Percentiles rank a stretch among this genome's conserved stretches.
Evolutionary conservation across 192 early-diverging fungal species (phyloP).

Genomic region (Allomyces arbusculus): DNA sequence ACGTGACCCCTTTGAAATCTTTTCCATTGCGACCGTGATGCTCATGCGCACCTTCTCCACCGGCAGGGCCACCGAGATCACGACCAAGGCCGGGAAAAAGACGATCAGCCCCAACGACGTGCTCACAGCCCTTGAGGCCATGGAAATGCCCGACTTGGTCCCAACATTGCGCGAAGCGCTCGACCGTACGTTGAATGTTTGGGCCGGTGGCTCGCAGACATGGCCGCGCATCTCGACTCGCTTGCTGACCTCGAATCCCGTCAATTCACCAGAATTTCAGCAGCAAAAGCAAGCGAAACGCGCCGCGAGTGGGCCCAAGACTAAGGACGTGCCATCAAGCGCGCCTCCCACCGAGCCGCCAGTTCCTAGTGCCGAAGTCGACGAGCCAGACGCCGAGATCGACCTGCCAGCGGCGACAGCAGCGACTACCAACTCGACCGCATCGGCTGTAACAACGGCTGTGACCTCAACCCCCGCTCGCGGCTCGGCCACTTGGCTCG

Average conservation of each 20-base stretch:
- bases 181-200: background rate
- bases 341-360: too few species aligned
- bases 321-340: background rate
- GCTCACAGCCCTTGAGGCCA: background rate
- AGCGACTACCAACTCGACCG: too few species aligned
- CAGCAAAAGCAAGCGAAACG: background rate
- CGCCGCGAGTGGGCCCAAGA: background rate
- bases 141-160: background rate
- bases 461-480: background rate
- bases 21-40: too few species aligned
- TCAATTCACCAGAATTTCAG: background rate
- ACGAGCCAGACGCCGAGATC: too few species aligned
- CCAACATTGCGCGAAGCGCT: background rate
- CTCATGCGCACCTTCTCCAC: too few species aligned
- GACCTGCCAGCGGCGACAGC: too few species aligned
- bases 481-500: background rate
- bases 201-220: background rate
- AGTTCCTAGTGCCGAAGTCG: too few species aligned
- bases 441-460: too few species aligned
- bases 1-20: too few species aligned
- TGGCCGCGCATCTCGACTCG: background rate
- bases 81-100: background rate
- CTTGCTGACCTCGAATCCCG: too few species aligned
- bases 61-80: background rate
- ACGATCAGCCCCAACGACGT: background rate